Evolutionary conservation across 2,329 filamentous ascomycete species (phyloP).

Genomic region (Aspergillus fischeri): DNA sequence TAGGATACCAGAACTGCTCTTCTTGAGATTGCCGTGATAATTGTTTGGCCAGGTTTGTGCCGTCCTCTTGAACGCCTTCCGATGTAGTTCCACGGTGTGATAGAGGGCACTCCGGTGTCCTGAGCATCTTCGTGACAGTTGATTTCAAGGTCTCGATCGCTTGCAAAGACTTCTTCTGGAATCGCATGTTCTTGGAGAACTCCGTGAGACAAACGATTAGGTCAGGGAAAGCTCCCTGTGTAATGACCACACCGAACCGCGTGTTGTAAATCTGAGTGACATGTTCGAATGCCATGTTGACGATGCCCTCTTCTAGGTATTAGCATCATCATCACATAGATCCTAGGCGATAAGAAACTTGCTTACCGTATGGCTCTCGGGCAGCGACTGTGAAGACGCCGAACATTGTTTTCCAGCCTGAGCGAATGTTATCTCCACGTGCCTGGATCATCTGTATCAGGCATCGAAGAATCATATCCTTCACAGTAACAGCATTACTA

Average conservation of each 20-base stretch:
- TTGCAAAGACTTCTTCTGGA: constrained; percentile 96
- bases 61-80: constrained; percentile 41
- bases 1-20: constrained; percentile 97
- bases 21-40: constrained; percentile 82
- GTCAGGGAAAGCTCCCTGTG: constrained; percentile 94
- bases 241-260: constrained; percentile 91
- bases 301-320: constrained; percentile 68
- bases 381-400: constrained; percentile 96
- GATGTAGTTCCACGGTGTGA: constrained; percentile 58
- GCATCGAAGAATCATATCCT: constrained; percentile 94
- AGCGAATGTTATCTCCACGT: constrained; percentile 91
- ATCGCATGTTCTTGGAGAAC: constrained; percentile 97
- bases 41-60: constrained; percentile 55
- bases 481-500: constrained; percentile 83
- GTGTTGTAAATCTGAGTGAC: constrained; percentile 94
- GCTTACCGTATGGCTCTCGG: constrained; percentile 71
- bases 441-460: constrained; percentile 99
- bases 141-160: constrained; percentile 94
- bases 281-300: constrained; percentile 95
- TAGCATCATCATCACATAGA: constrained; percentile 14
- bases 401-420: constrained; percentile 99
- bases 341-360: neutral
- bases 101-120: constrained; percentile 89
- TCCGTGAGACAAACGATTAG: constrained; percentile 94
- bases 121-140: constrained; percentile 89